Base-by-base conservation (phyloP, 495 filamentous ascomycete species). In the Trypethelium eluteriae region DNA sequence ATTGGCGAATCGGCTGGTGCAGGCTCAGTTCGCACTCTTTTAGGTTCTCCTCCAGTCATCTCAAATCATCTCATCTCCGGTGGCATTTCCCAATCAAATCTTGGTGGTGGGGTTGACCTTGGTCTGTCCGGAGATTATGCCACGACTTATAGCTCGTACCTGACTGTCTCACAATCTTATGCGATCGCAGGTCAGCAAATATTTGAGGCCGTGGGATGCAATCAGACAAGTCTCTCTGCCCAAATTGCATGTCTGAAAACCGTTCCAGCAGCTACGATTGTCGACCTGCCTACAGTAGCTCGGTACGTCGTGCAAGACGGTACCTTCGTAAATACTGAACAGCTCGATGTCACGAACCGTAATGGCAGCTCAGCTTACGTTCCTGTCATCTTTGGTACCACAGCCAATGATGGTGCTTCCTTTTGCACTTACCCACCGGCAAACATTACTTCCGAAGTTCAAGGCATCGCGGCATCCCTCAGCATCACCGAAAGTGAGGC, bases 1-100 rank as follows among this genome's bases (percentile, higher is more conserved):
- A 90, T 87, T 83, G 89, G 88, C 49, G 86, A 90, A 71, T 88
- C 84, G 1, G 89, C 71, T 9, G 71, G 71, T 38, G 74, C 67
- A 57, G 50, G 57, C 62, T 68, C 64, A 16, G 70, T 76, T 1
- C 41, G 68, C 3, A 68, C 67, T 3, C 65, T 74, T 3, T 64
- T 75, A 14, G 75, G 73, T 34, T 75, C 73, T 66, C 71, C 67
- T 44, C 66, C 72, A 64, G 76, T 80, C 10, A 75, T 77, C 44
- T 77, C 77, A 1, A 78, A 71, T 35, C 78, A 65, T 78, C 75
- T 69, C 72, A 78, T 71, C 36, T 64, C 64, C 16, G 75, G 70
- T 18, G 80, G 77, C 0, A 75, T 82, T 2, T 75, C 79, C 47
- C 72, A 79, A 71, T 78, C 76, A 56, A 82, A 82, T 63, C 70